Evolutionary conservation across 2,329 filamentous ascomycete species (phyloP).

Genomic region (Trichoderma guizhouense): DNA sequence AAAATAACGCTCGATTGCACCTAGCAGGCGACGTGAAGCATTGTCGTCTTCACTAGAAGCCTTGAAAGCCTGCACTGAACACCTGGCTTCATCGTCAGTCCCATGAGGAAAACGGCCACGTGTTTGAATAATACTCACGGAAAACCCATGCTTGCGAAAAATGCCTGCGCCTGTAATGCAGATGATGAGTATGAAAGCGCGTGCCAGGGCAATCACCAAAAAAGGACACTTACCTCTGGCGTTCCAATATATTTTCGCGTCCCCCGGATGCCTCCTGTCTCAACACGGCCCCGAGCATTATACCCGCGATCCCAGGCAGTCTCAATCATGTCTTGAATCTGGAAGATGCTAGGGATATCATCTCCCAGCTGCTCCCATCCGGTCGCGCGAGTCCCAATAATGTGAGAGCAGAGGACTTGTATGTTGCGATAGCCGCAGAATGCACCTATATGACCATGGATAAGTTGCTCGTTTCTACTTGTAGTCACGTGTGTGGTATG

Average conservation of each 20-base stretch:
- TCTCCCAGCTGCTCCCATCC: slow-evolving; percentile 60
- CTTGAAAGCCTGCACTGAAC: slow-evolving; percentile 61
- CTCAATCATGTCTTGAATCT: slow-evolving; percentile 84
- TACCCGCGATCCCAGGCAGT: slow-evolving; percentile 82
- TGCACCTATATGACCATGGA: slow-evolving; percentile 52
- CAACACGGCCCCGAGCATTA: slow-evolving; percentile 67
- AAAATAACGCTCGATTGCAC: slow-evolving; percentile 74
- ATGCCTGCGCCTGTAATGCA: slow-evolving; percentile 65
- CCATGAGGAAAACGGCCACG: background rate
- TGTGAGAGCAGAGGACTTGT: slow-evolving; percentile 82
- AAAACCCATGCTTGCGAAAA: slow-evolving; percentile 69
- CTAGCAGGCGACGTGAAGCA: slow-evolving; percentile 55
- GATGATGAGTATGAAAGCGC: background rate
- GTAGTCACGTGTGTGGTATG: background rate
- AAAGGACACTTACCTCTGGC: slow-evolving; percentile 61
- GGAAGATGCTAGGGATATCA: slow-evolving; percentile 70
- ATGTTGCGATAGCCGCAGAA: slow-evolving; percentile 97
- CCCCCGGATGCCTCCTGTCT: slow-evolving; percentile 83
- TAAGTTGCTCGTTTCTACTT: background rate
- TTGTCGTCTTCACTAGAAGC: slow-evolving; percentile 40
- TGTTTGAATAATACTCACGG: slow-evolving; percentile 43
- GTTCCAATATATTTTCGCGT: slow-evolving; percentile 96
- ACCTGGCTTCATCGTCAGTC: slow-evolving; percentile 37
- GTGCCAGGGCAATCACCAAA: too few relatives aligned
- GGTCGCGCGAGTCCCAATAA: slow-evolving; percentile 55